Percentiles rank a stretch among this genome's conserved stretches.
Conservation (phyloP, 2,329 filamentous ascomycete species). For the Fusarium irregulare region DNA sequence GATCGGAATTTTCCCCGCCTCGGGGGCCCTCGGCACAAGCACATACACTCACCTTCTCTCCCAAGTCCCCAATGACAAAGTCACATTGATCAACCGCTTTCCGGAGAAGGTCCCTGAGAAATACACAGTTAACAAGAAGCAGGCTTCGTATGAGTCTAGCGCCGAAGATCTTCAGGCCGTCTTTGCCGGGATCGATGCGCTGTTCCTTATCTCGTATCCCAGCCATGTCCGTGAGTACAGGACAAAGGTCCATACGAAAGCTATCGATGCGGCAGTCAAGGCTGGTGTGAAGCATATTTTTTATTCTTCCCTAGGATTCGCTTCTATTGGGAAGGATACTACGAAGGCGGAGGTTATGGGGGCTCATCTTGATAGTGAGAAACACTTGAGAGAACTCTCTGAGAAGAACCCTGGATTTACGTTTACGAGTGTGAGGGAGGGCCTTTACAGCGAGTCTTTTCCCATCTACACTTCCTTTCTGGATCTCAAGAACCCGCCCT, state of each 20-base stretch:
- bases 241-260: constrained; percentile 7
- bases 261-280: constrained; percentile 18
- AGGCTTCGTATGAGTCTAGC: constrained; percentile 32
- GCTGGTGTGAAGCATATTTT: constrained; percentile 30
- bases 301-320: constrained; percentile 32
- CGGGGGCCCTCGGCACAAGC: constrained; percentile 33
- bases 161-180: not conserved
- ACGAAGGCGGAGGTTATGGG: constrained; percentile 31
- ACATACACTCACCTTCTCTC: constrained; percentile 27
- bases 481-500: not conserved
- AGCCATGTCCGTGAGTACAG: constrained; percentile 36
- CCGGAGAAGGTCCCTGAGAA: constrained; percentile 12
- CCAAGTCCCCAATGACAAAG: constrained; percentile 8
- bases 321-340: not conserved
- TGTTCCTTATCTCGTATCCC: constrained; percentile 36
- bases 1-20: constrained; percentile 40
- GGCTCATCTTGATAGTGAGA: constrained; percentile 33
- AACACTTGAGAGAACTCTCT: constrained; percentile 1
- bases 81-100: constrained; percentile 30
- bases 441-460: constrained; percentile 34
- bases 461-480: constrained; percentile 37
- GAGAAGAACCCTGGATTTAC: not conserved
- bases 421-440: constrained; percentile 35
- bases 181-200: not conserved
- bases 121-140: not conserved